These are phyloP conservation scores for Chalciporus chontae DNA, from an alignment of 768 basidiomycete genomes.

Conservation along the genomic window DNA sequence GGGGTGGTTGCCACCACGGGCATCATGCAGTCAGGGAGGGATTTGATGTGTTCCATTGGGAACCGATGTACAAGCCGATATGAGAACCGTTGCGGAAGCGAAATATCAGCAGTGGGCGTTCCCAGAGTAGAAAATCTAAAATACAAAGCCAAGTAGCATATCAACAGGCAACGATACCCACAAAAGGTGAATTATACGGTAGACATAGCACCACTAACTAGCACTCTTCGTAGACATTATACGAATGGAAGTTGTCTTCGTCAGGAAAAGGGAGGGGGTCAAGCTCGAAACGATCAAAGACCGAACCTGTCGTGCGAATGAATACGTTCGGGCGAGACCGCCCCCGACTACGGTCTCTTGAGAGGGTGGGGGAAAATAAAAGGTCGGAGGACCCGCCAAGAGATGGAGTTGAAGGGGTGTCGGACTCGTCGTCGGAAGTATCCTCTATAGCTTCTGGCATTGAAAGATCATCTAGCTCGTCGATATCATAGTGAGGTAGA, in stretches of 20 bases:
- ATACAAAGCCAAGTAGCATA: slow-evolving; percentile 32
- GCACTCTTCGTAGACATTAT: slow-evolving; percentile 62
- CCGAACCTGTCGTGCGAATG: slow-evolving; percentile 54
- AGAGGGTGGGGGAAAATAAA: slow-evolving; percentile 47
- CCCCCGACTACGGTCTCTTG: slow-evolving; percentile 46
- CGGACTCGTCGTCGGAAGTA: slow-evolving; percentile 82
- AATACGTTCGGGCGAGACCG: slow-evolving; percentile 57
- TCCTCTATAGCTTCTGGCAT: slow-evolving; percentile 83
- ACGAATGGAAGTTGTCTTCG: slow-evolving; percentile 42
- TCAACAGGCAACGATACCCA: slow-evolving; percentile 21
- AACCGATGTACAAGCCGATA: neutral
- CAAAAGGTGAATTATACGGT: slow-evolving; percentile 25
- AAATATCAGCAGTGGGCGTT: slow-evolving; percentile 4
- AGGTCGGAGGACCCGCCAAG: slow-evolving; percentile 56
- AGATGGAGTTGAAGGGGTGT: slow-evolving; percentile 61
- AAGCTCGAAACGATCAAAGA: slow-evolving; percentile 63
- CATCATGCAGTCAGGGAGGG: too few species aligned
- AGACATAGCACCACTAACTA: slow-evolving; percentile 51
- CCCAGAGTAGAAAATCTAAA: slow-evolving; percentile 10
- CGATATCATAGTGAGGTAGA: slow-evolving; percentile 58
- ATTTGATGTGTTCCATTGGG: too few species aligned
- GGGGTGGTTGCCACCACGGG: too few species aligned
- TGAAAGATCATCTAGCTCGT: slow-evolving; percentile 65
- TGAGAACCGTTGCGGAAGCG: neutral
- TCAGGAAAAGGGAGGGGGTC: slow-evolving; percentile 70